These are phyloP conservation scores for Dujonia santamariae DNA, from an alignment of 1,139 yeast genomes.

Conservation along the genomic window DNA sequence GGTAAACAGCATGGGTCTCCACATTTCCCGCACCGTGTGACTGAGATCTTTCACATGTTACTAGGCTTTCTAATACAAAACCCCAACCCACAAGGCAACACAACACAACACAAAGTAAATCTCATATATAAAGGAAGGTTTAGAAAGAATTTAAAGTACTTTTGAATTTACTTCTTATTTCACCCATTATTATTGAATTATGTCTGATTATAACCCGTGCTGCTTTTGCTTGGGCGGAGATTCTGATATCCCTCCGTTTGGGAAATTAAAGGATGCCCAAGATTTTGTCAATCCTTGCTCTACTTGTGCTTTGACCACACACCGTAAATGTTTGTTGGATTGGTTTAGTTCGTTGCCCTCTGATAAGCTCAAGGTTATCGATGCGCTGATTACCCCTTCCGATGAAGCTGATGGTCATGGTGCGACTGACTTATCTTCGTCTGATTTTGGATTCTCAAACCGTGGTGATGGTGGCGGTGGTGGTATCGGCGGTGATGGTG, in stretches of 20 bases:
- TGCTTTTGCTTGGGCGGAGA: conserved; percentile 42
- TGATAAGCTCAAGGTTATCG: conserved; percentile 26
- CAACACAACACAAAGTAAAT: too few relatives aligned
- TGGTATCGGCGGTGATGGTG: not conserved
- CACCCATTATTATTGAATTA: too few relatives aligned
- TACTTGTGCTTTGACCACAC: conserved; percentile 37
- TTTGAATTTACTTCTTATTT: too few relatives aligned
- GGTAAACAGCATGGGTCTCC: too few relatives aligned
- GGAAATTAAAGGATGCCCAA: conserved; percentile 33
- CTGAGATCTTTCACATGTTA: too few relatives aligned
- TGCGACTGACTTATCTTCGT: too few relatives aligned
- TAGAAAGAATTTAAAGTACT: too few relatives aligned
- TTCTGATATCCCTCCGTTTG: conserved; percentile 43
- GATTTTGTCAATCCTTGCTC: conserved; percentile 41
- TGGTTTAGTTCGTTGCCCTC: conserved; percentile 42
- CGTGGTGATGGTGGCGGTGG: not conserved
- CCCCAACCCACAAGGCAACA: too few relatives aligned
- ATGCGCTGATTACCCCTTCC: conserved; percentile 12
- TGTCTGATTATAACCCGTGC: conserved; percentile 21
- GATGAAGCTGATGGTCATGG: not conserved
- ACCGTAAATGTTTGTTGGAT: conserved; percentile 40
- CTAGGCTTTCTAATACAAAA: not conserved
- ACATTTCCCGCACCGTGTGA: too few relatives aligned
- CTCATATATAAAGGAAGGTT: too few relatives aligned
- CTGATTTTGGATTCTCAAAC: too few relatives aligned